Evolutionary conservation across 805 yeast genomes (phyloP).

Genomic region (Candida suzukii): DNA sequence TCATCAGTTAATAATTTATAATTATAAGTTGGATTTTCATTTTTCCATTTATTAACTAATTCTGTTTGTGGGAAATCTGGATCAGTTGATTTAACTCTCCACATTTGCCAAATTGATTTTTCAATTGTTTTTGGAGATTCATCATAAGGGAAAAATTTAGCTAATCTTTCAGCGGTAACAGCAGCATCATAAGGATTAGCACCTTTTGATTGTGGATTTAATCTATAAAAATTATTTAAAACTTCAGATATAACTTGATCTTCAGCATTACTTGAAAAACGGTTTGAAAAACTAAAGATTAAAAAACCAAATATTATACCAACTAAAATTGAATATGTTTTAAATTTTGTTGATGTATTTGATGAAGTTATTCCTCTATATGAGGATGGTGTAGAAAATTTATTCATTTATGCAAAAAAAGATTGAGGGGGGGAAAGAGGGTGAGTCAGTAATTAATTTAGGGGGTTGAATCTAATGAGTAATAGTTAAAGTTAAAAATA

Average conservation of each 20-base stretch:
- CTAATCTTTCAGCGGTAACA: constrained; percentile 23
- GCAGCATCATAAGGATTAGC: constrained; percentile 27
- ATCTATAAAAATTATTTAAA: constrained; percentile 21
- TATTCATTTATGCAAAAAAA: constrained; percentile 12
- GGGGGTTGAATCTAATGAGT: too few species aligned
- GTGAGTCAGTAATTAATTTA: too few species aligned
- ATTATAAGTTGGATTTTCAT: constrained; percentile 26
- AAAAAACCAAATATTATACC: constrained; percentile 21
- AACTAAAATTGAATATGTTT: constrained; percentile 16
- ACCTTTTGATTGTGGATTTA: constrained; percentile 25
- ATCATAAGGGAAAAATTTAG: constrained; percentile 25
- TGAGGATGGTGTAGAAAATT: constrained; percentile 9
- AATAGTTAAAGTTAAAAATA: too few species aligned
- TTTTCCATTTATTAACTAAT: constrained; percentile 24
- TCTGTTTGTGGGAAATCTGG: constrained; percentile 28
- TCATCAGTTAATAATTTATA: constrained; percentile 25
- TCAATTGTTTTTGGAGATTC: constrained; percentile 25
- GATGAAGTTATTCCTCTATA: constrained; percentile 17
- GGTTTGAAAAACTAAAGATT: constrained; percentile 17
- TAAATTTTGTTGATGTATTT: constrained; percentile 14
- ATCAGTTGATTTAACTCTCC: constrained; percentile 26
- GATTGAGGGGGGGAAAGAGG: too few species aligned
- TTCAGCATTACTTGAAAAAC: constrained; percentile 18
- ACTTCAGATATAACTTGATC: constrained; percentile 20
- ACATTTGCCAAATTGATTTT: constrained; percentile 27